Conservation (phyloP, 106 monocot genomes). For the Dioscorea alata region DNA sequence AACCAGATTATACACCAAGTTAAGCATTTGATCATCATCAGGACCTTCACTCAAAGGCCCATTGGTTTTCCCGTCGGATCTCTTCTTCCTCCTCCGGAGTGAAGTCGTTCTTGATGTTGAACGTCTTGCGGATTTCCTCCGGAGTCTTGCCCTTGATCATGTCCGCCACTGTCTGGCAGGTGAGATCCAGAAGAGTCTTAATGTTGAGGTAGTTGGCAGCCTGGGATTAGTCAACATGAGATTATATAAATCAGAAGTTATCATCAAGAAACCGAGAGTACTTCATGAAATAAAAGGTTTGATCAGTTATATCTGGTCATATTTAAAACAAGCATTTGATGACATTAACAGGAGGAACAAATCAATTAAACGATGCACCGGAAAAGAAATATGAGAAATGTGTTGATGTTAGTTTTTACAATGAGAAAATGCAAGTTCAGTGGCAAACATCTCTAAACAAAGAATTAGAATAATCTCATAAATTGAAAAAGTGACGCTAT, state of each 20-base stretch:
- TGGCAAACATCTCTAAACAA: too few relatives aligned
- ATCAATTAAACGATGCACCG: too few relatives aligned
- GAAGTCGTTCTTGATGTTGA: slow-evolving; percentile 1
- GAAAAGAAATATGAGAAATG: too few relatives aligned
- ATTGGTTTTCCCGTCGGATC: neutral
- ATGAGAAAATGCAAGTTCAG: too few relatives aligned
- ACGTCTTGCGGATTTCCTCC: neutral
- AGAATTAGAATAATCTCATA: too few relatives aligned
- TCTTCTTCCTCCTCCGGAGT: neutral
- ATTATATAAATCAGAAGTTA: neutral
- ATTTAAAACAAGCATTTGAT: too few relatives aligned
- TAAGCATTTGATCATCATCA: too few relatives aligned
- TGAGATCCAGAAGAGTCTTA: neutral
- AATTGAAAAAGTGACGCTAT: too few relatives aligned
- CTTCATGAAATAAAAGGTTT: neutral
- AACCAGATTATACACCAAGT: too few relatives aligned
- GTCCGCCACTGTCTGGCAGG: neutral
- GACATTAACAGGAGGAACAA: too few relatives aligned
- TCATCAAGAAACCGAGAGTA: neutral
- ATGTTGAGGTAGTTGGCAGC: slow-evolving; percentile 1
- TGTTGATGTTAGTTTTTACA: too few relatives aligned
- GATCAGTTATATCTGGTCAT: too few relatives aligned
- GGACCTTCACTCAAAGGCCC: neutral
- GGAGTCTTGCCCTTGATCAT: neutral
- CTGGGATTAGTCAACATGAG: neutral